Evolutionary conservation across 2,329 filamentous ascomycete species (phyloP).

Genomic region (Apiospora marii): DNA sequence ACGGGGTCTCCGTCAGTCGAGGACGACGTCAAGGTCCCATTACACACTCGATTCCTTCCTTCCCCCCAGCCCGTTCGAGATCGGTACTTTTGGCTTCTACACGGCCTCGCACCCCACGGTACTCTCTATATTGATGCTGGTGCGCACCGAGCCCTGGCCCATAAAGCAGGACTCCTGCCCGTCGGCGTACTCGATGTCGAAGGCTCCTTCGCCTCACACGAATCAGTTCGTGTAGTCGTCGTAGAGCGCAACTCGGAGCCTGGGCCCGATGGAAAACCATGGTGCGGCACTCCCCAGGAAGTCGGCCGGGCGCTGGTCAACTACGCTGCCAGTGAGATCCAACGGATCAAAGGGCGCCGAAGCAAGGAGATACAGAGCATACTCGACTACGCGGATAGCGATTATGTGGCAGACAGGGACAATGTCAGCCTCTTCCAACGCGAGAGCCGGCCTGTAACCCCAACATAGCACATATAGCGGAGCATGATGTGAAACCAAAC

Average conservation of each 20-base stretch:
- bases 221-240: constrained; percentile 87
- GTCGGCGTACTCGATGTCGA: constrained; percentile 92
- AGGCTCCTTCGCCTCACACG: constrained; percentile 88
- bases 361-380: constrained; percentile 82
- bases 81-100: constrained; percentile 95
- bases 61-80: constrained; percentile 86
- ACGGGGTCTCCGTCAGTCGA: constrained; percentile 52
- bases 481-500: constrained; percentile 17
- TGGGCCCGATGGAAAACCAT: constrained; percentile 53
- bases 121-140: constrained; percentile 94
- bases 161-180: constrained; percentile 87
- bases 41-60: constrained; percentile 93
- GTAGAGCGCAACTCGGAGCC: constrained; percentile 64
- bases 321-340: constrained; percentile 87
- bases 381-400: constrained; percentile 91
- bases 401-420: constrained; percentile 90
- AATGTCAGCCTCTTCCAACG: constrained; percentile 79
- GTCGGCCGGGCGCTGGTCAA: constrained; percentile 92
- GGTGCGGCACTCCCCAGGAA: constrained; percentile 67
- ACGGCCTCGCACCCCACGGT: constrained; percentile 89
- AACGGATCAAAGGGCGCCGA: constrained; percentile 81
- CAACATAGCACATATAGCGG: constrained; percentile 41
- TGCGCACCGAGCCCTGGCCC: constrained; percentile 78
- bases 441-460: constrained; percentile 62
- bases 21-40: constrained; percentile 58